Evolutionary conservation across 2,329 filamentous ascomycete species (phyloP), one percentile per base, ranked within the genome.

Genomic region (Penicillium freii): DNA sequence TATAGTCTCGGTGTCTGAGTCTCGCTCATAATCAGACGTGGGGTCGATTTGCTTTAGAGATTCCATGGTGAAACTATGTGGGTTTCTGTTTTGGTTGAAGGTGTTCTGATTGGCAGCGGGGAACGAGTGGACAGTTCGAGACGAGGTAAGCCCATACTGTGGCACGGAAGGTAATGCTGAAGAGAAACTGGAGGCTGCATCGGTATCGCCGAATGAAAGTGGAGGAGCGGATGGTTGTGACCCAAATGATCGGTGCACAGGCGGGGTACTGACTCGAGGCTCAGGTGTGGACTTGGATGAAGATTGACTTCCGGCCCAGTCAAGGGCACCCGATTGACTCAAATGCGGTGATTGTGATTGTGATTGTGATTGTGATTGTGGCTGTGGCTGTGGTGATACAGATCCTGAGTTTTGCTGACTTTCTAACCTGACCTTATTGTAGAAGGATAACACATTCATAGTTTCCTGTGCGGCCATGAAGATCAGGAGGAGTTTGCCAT

Each of bases 381-480:
- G 51, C 25, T 59, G 48, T 9, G 51, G 34, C 19, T 34, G 19
- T 15, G 50, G 29, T n/a, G 56, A 52, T 44, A 47, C 40, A 21
- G 52, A 42, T 33, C 21, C 51, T 9, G 60, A 39, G 19, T 53
- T 51, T 34, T 58, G 56, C n/a, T 54, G 55, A 21, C 42, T 52
- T 47, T 61, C 60, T 8, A 52, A 39, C 13, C 31, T 44, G 5
- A 46, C n/a, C 21, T 54, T 59, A 10, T 56, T 64, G 46, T 69
- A 70, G 31, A 69, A 55, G 17, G 69, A 59, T 10, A 71, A 46
- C 45, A 76, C 54, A 6, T 65, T 64, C 49, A 76, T 54, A n/a
- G 67, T 64, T 53, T 78, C 75, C 47, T 77, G 75, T 5, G 68
- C 67, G 17, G 66, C 64, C 71, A 77, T 76, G 39, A 77, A 75